phyloP scores from a whole-genome alignment of 768 basidiomycete species.

The Tulasnella sp. region DNA sequence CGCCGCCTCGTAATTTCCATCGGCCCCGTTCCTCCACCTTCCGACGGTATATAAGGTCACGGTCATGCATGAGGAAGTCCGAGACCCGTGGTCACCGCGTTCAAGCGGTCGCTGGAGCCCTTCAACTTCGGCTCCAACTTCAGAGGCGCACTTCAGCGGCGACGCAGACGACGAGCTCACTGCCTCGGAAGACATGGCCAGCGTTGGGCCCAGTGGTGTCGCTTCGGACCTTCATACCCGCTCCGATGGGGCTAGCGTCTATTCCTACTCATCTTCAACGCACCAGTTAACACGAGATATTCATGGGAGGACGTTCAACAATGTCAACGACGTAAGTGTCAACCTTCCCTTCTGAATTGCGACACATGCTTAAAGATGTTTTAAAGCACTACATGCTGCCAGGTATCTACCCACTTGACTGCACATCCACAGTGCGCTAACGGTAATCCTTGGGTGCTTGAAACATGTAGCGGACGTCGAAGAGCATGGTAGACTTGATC shows the following conservation, averaged over 20 bases:
- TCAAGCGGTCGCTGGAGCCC: background rate
- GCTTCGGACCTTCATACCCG: background rate
- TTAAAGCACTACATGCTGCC: background rate
- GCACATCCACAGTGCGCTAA: background rate
- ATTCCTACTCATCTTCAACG: constrained; percentile 14
- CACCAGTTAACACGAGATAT: constrained; percentile 14
- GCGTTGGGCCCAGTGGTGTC: background rate
- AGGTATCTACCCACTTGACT: background rate
- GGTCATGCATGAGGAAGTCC: background rate
- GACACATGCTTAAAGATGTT: background rate
- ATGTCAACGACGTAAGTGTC: constrained; percentile 8
- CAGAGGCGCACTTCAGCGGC: background rate
- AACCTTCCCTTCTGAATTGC: too few relatives aligned
- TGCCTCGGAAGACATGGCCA: background rate
- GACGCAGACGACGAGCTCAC: background rate
- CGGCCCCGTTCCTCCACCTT: background rate
- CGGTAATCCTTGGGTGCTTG: background rate
- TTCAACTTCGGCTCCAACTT: background rate
- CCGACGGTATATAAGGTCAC: background rate
- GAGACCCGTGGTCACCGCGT: background rate
- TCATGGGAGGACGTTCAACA: constrained; percentile 11
- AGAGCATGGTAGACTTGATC: constrained; percentile 8
- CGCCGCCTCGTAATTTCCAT: background rate
- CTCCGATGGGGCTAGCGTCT: constrained; percentile 7
- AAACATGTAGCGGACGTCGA: background rate